phyloP scores from a whole-genome alignment of 169 alveolate genomes.

The Perkinsus olseni region DNA sequence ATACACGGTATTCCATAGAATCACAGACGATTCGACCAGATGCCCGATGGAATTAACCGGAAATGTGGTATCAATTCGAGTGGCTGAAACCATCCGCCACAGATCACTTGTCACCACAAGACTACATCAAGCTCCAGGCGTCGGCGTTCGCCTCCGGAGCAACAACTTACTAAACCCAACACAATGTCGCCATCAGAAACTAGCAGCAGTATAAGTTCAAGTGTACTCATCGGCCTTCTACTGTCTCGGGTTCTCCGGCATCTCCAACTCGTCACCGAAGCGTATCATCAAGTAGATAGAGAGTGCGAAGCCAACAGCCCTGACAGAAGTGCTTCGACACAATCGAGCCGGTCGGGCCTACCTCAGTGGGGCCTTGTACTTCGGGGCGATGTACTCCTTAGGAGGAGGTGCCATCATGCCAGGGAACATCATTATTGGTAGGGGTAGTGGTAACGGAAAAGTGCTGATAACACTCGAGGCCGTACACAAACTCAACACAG shows the following conservation, averaged over 20 bases:
- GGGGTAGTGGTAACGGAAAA: neutral
- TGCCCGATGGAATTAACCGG: too few species aligned
- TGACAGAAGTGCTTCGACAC: neutral
- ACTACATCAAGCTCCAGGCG: too few species aligned
- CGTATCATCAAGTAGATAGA: neutral
- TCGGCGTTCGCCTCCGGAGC: too few species aligned
- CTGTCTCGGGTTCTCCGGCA: neutral
- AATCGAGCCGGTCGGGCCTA: neutral
- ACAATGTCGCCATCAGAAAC: too few species aligned
- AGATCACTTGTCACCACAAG: too few species aligned
- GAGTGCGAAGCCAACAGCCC: neutral
- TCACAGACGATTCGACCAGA: too few species aligned
- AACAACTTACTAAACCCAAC: too few species aligned
- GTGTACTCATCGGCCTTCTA: neutral
- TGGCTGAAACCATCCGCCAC: too few species aligned
- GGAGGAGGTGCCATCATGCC: conserved; percentile 3
- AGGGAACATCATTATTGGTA: neutral
- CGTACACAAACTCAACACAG: neutral
- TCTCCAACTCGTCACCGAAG: neutral
- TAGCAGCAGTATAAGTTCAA: too few species aligned
- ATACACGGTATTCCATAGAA: too few species aligned
- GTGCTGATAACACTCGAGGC: neutral
- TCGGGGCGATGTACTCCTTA: neutral
- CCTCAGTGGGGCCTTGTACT: neutral
- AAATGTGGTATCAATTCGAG: too few species aligned